Base-by-base conservation (phyloP, 495 filamentous ascomycete species). In the Aspergillus ostianus region DNA sequence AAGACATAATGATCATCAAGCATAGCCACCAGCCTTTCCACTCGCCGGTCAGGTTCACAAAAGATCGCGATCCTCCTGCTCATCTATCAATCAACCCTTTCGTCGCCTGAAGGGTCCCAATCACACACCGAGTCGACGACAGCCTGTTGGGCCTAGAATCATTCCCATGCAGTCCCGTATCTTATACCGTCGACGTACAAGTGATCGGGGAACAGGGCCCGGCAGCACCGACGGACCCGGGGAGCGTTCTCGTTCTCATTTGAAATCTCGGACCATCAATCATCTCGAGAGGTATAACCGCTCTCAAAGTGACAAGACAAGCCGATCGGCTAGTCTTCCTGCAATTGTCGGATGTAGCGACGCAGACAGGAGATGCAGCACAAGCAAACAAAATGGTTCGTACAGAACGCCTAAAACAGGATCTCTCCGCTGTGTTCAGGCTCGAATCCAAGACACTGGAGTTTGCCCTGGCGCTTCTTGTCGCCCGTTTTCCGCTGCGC, bases 391-490 rank as follows among this genome's bases (percentile, higher is more conserved):
- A 17, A 5, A 32, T 41, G 18, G 26, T 47, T 23, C 9, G 4
- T 10, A 30, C 23, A 48, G 15, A 6, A 20, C 13, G 12, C 23
- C 19, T 81, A 92, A 32, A 92, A 81, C 19, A 93, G 68, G 18
- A 87, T 82, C 70, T 93, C 90, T 7, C 89, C 90, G 44, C 82
- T 76, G 66, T 88, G 88, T 73, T 97, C 93, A 20, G 89, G 89
- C 75, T 96, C 93, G 66, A 97, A 97, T 1, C 93, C 93, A 32
- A 92, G 75, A 7, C 79, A 84, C 7, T 84, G 77, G 55, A 97
- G 77, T 73, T 88, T 89, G 67, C 77, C 82, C 29, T 87, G 65
- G 66, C 84, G 84, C 57, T 78, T 78, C 77, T 90, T 94, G 58
- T 95, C 91, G 58, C 76, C 81, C 3, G 61, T 73, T 79, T 93